A percentile compares a stretch with the other conserved stretches of the same genome.
phyloP scores from a whole-genome alignment of 2,329 filamentous ascomycete species.

The Fusarium dlaminii region DNA sequence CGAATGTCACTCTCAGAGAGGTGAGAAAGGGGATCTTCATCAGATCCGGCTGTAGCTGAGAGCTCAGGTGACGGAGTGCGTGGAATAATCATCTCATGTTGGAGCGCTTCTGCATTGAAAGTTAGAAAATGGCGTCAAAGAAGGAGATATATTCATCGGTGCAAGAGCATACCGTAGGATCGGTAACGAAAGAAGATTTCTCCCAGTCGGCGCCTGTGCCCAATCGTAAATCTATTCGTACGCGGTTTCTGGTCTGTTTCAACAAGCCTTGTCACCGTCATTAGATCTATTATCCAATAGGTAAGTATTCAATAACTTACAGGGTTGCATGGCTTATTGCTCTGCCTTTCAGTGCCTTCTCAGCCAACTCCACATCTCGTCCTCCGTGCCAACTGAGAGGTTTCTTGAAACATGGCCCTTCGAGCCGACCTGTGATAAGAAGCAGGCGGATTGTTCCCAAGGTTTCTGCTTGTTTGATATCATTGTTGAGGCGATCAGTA shows the following conservation, averaged over 20 bases:
- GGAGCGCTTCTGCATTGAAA: slow-evolving; percentile 26
- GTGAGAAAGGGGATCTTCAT: neutral
- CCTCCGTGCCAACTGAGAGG: too few relatives aligned
- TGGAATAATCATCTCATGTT: slow-evolving; percentile 38
- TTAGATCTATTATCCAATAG: neutral
- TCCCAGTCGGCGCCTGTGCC: neutral
- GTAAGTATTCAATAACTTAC: slow-evolving; percentile 4
- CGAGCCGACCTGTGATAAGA: neutral
- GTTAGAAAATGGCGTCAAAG: neutral
- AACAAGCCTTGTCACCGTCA: neutral
- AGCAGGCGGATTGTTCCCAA: slow-evolving; percentile 30
- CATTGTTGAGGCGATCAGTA: neutral
- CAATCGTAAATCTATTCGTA: neutral
- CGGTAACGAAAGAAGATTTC: slow-evolving; percentile 34
- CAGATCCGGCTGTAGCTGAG: neutral
- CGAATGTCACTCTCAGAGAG: slow-evolving; percentile 33
- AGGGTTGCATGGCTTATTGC: slow-evolving; percentile 37
- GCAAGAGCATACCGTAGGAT: slow-evolving; percentile 27
- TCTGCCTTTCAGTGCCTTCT: slow-evolving; percentile 43
- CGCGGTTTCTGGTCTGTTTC: neutral
- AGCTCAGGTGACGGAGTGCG: slow-evolving; percentile 3
- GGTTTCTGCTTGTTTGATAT: neutral
- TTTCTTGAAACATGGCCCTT: accelerated
- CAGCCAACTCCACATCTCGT: neutral
- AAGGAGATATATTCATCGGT: neutral